These are phyloP conservation scores for Pontederia crassipes DNA, from an alignment of 176 grass and related monocot genomes.

Conservation along the genomic window DNA sequence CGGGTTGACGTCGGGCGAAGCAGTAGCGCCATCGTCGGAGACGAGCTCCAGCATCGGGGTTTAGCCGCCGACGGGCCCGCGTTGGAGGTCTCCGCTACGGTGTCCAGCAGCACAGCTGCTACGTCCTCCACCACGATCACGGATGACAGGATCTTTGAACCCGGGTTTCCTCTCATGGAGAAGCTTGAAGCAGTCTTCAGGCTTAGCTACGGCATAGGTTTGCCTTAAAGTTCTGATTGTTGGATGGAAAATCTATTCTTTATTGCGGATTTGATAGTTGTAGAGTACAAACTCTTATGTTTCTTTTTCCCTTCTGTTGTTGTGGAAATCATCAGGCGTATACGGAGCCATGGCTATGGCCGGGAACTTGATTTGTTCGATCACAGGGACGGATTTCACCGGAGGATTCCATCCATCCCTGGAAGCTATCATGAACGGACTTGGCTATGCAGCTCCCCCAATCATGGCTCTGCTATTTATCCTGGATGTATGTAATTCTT, in stretches of 20 bases:
- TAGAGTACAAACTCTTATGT: neutral
- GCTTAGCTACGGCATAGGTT: constrained; percentile 84
- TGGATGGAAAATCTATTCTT: neutral
- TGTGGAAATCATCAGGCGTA: constrained; percentile 32
- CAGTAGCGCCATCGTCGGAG: too few relatives aligned
- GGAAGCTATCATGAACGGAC: constrained; percentile 62
- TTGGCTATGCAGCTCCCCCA: constrained; percentile 80
- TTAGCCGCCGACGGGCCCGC: constrained; percentile 15
- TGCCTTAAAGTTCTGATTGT: neutral
- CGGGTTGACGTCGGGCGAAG: constrained; percentile 1
- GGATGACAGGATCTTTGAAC: constrained; percentile 33
- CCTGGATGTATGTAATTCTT: constrained; percentile 49
- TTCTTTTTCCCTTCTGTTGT: neutral
- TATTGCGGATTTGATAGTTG: neutral
- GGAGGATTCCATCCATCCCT: constrained; percentile 73
- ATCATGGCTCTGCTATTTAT: constrained; percentile 95
- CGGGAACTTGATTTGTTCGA: constrained; percentile 71
- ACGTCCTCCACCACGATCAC: neutral
- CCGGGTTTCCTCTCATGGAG: constrained; percentile 75
- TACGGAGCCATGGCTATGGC: constrained; percentile 82
- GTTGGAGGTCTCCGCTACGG: constrained; percentile 22
- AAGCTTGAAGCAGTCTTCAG: constrained; percentile 69
- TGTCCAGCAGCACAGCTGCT: neutral
- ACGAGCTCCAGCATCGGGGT: neutral
- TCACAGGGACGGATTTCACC: constrained; percentile 55